Evolutionary conservation across 2,329 filamentous ascomycete species (phyloP).

Genomic region (Diatrype stigma): DNA sequence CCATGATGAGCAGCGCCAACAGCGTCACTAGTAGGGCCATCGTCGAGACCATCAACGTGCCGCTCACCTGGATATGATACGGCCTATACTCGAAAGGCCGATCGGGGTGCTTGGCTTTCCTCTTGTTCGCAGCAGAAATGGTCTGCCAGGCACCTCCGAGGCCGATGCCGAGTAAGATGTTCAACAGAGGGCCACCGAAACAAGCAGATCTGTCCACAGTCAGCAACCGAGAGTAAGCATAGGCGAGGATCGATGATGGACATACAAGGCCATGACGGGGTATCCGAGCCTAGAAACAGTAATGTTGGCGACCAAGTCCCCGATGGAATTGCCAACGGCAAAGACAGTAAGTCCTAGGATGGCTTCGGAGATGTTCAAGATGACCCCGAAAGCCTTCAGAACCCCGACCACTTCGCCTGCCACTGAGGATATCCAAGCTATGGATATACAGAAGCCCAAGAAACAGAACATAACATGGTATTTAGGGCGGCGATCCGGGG

Average conservation of each 20-base stretch:
- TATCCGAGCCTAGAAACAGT: slow-evolving; percentile 91
- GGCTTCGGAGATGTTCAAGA: slow-evolving; percentile 89
- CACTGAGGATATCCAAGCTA: slow-evolving; percentile 95
- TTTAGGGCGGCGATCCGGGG: slow-evolving; percentile 60
- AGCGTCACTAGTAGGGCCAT: slow-evolving; percentile 80
- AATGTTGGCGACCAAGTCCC: slow-evolving; percentile 90
- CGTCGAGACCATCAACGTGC: slow-evolving; percentile 79
- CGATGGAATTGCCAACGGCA: slow-evolving; percentile 90
- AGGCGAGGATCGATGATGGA: slow-evolving; percentile 16
- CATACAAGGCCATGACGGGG: slow-evolving; percentile 85
- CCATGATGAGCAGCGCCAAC: slow-evolving; percentile 69
- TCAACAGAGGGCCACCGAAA: slow-evolving; percentile 97
- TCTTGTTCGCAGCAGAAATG: slow-evolving; percentile 61
- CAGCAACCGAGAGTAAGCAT: slow-evolving; percentile 14
- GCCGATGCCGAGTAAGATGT: slow-evolving; percentile 93
- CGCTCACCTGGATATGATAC: slow-evolving; percentile 80
- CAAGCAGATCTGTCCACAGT: slow-evolving; percentile 64
- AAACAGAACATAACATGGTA: slow-evolving; percentile 81
- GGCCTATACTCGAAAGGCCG: slow-evolving; percentile 63
- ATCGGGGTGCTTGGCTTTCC: slow-evolving; percentile 63
- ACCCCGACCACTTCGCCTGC: slow-evolving; percentile 94
- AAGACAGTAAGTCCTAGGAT: slow-evolving; percentile 94
- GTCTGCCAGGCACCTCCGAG: slow-evolving; percentile 87
- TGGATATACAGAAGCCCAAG: slow-evolving; percentile 83
- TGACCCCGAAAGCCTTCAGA: slow-evolving; percentile 86